These are phyloP conservation scores for Aspergillus haitiensis DNA, from an alignment of 495 filamentous ascomycete genomes.

Conservation along the genomic window DNA sequence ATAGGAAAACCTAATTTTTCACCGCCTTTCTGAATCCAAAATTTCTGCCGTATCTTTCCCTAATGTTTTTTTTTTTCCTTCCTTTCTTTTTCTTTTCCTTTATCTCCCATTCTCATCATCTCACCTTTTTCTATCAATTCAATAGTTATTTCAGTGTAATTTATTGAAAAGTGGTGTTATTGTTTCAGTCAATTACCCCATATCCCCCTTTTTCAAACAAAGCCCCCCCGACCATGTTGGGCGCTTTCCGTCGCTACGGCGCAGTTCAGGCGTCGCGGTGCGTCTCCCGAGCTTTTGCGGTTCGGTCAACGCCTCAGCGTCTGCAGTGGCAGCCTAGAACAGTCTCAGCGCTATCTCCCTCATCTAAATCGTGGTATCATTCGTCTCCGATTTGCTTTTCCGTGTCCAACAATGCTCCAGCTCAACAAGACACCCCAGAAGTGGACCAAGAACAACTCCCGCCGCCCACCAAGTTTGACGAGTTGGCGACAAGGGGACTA, in stretches of 20 bases:
- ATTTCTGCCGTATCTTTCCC: slow-evolving; percentile 12
- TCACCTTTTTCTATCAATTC: neutral
- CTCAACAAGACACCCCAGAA: neutral
- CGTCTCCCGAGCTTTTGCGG: slow-evolving; percentile 32
- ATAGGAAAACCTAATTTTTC: neutral
- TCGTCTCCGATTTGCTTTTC: slow-evolving; percentile 32
- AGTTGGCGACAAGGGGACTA: slow-evolving; percentile 61
- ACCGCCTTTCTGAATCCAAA: neutral
- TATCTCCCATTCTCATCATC: neutral
- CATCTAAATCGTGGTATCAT: slow-evolving; percentile 35
- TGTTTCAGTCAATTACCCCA: slow-evolving; percentile 8
- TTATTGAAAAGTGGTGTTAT: neutral
- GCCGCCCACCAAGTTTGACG: slow-evolving; percentile 64
- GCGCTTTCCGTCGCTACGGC: slow-evolving; percentile 44
- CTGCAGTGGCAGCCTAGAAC: slow-evolving; percentile 34
- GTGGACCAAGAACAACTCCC: slow-evolving; percentile 26
- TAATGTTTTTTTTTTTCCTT: slow-evolving; percentile 13
- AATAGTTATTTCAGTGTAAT: neutral
- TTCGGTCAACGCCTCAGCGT: slow-evolving; percentile 32
- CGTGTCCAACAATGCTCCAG: slow-evolving; percentile 25
- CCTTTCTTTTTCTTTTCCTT: neutral
- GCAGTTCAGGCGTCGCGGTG: slow-evolving; percentile 41
- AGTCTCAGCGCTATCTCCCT: slow-evolving; percentile 20
- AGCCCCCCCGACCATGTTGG: slow-evolving; percentile 37
- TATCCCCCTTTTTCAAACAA: neutral